phyloP scores from a whole-genome alignment of 768 basidiomycete genomes.

The Macrolepiota albuminosa region DNA sequence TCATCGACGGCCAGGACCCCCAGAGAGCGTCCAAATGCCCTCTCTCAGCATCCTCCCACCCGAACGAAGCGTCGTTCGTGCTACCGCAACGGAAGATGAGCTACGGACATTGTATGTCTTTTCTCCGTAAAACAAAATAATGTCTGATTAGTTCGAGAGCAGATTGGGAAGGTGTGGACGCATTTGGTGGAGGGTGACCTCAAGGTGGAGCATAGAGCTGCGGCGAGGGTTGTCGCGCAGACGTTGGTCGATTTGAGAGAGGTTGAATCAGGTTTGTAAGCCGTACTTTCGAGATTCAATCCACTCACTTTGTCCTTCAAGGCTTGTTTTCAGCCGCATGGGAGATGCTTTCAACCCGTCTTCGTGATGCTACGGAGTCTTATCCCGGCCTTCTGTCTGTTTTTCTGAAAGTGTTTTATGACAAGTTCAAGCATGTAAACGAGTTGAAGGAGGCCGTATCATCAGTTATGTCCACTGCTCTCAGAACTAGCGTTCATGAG shows the following conservation, averaged over 20 bases:
- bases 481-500: slow-evolving; percentile 28
- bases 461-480: slow-evolving; percentile 26
- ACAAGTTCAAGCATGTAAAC: slow-evolving; percentile 30
- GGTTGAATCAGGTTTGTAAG: slow-evolving; percentile 20
- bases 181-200: slow-evolving; percentile 39
- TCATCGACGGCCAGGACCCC: too few species aligned
- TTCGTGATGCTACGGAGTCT: slow-evolving; percentile 20
- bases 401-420: slow-evolving; percentile 41
- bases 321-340: slow-evolving; percentile 50
- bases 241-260: slow-evolving; percentile 30
- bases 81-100: too few species aligned
- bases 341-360: slow-evolving; percentile 29
- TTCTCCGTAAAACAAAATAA: too few species aligned
- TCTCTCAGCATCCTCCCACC: too few species aligned
- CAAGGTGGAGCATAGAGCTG: slow-evolving; percentile 40
- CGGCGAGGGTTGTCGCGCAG: slow-evolving; percentile 41
- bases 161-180: slow-evolving; percentile 45
- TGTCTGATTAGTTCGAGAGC: slow-evolving; percentile 40
- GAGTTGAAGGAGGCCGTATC: slow-evolving; percentile 21
- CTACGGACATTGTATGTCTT: too few species aligned
- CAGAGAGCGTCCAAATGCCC: too few species aligned
- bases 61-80: too few species aligned
- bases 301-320: slow-evolving; percentile 12
- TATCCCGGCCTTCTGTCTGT: slow-evolving; percentile 35
- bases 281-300: not conserved